Evolutionary conservation across 495 filamentous ascomycete genomes (phyloP).

Genomic region (Aspergillus heteromorphus): DNA sequence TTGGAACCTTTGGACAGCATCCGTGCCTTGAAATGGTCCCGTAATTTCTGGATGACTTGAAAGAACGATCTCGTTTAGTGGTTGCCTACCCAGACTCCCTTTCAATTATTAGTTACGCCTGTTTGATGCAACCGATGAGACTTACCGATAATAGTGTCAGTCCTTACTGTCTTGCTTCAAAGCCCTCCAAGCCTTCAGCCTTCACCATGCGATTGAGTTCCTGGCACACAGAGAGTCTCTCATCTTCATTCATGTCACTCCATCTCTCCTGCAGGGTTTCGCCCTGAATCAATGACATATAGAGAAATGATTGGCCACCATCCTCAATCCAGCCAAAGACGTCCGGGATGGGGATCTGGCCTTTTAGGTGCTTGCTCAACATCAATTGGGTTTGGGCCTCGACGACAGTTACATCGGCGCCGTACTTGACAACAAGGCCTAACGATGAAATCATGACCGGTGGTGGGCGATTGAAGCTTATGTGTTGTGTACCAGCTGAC

Average conservation of each 20-base stretch:
- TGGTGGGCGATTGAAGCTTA: conserved; percentile 13
- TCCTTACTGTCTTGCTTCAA: conserved; percentile 19
- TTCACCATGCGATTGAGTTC: conserved; percentile 29
- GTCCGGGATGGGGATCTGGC: conserved; percentile 38
- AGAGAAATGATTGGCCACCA: conserved; percentile 38
- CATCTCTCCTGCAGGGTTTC: conserved; percentile 33
- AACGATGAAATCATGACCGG: conserved; percentile 36
- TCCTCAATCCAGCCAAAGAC: conserved; percentile 43
- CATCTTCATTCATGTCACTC: conserved; percentile 26
- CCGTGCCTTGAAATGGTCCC: conserved; percentile 20
- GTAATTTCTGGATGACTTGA: conserved; percentile 5
- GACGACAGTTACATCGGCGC: conserved; percentile 29
- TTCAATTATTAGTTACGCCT: conserved; percentile 2
- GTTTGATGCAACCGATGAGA: conserved; percentile 11
- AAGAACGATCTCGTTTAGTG: conserved; percentile 22
- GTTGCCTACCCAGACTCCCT: conserved; percentile 20
- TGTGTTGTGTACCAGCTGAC: conserved; percentile 8
- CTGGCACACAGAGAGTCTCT: conserved; percentile 32
- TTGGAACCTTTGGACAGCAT: conserved; percentile 23
- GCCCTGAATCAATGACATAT: conserved; percentile 41
- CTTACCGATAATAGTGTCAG: conserved; percentile 29
- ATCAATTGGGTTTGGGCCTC: conserved; percentile 40
- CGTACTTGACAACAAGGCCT: conserved; percentile 42
- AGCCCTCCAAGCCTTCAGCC: conserved; percentile 26
- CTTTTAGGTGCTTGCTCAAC: conserved; percentile 26